A percentile compares a stretch with the other conserved stretches of the same genome.
These are phyloP conservation scores for Kwoniella botswanensis DNA, from an alignment of 768 basidiomycete genomes.

Conservation along the genomic window DNA sequence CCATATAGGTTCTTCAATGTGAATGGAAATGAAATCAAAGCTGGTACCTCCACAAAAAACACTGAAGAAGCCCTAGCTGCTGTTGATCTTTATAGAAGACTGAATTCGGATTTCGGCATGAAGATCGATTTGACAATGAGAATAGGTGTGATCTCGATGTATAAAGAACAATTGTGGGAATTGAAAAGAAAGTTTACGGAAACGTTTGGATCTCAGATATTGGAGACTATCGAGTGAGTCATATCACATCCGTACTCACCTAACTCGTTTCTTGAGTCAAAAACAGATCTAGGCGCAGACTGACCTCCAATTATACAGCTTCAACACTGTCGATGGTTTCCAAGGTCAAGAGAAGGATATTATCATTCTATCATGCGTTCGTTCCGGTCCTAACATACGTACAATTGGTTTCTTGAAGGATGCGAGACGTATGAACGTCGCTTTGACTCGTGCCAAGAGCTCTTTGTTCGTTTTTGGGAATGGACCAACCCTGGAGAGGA, in stretches of 20 bases:
- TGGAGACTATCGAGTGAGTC: constrained; percentile 69
- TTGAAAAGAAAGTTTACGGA: constrained; percentile 71
- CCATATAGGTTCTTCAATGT: constrained; percentile 91
- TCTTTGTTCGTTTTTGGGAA: constrained; percentile 94
- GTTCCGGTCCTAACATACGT: constrained; percentile 82
- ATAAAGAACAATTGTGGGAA: constrained; percentile 83
- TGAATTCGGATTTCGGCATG: constrained; percentile 66
- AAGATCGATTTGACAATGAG: constrained; percentile 64
- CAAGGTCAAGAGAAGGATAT: constrained; percentile 99
- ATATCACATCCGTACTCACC: too few relatives aligned
- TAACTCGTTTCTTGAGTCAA: too few relatives aligned
- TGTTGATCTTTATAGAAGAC: constrained; percentile 73
- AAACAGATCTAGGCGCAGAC: background rate
- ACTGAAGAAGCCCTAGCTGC: constrained; percentile 74
- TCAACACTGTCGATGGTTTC: constrained; percentile 98
- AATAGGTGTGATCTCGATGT: constrained; percentile 86
- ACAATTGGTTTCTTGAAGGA: constrained; percentile 89
- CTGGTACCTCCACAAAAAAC: constrained; percentile 79
- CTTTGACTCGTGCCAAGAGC: constrained; percentile 91
- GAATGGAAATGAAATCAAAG: constrained; percentile 68
- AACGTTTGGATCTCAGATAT: constrained; percentile 73
- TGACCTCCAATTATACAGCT: constrained; percentile 56
- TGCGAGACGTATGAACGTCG: constrained; percentile 94
- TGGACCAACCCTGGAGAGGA: constrained; percentile 83
- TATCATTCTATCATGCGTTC: constrained; percentile 95